Evolutionary conservation across 768 basidiomycete genomes (phyloP).

Genomic region (Podaxis carcinomalis): DNA sequence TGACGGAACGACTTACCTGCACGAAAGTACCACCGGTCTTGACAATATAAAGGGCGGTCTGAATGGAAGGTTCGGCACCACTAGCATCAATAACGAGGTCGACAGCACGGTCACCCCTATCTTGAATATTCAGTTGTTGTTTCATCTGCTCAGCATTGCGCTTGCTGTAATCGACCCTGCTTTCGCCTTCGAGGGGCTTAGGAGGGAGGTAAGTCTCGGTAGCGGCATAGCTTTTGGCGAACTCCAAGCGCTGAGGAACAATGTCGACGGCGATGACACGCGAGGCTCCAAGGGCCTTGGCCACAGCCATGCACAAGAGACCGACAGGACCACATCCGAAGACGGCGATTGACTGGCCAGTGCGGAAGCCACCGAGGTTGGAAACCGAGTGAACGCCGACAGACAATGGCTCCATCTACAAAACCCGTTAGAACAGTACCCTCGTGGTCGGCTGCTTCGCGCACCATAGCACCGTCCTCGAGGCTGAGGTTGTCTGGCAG

Average conservation of each 20-base stretch:
- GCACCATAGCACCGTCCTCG: slow-evolving; percentile 93
- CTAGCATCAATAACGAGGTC: slow-evolving; percentile 91
- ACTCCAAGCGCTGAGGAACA: slow-evolving; percentile 69
- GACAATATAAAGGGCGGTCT: slow-evolving; percentile 74
- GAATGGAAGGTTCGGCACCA: slow-evolving; percentile 90
- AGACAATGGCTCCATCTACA: slow-evolving; percentile 88
- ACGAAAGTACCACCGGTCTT: slow-evolving; percentile 74
- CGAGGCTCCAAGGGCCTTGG: slow-evolving; percentile 85
- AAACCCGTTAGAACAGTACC: neutral
- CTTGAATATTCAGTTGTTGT: slow-evolving; percentile 58
- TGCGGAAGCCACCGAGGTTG: slow-evolving; percentile 66
- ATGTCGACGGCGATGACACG: slow-evolving; percentile 86
- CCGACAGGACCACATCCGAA: slow-evolving; percentile 90
- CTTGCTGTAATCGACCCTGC: slow-evolving; percentile 63
- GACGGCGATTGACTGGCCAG: slow-evolving; percentile 73
- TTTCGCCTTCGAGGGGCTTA: slow-evolving; percentile 57
- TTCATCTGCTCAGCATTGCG: slow-evolving; percentile 69
- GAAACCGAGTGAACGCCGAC: slow-evolving; percentile 89
- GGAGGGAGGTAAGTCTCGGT: slow-evolving; percentile 71
- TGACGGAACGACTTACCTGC: slow-evolving; percentile 38
- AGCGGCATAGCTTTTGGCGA: slow-evolving; percentile 82
- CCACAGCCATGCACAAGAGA: slow-evolving; percentile 93
- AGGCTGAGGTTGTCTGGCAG: slow-evolving; percentile 82
- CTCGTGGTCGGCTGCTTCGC: neutral
- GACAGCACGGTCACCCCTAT: slow-evolving; percentile 65